phyloP scores from a whole-genome alignment of 768 basidiomycete species.

The Asterophora parasitica region DNA sequence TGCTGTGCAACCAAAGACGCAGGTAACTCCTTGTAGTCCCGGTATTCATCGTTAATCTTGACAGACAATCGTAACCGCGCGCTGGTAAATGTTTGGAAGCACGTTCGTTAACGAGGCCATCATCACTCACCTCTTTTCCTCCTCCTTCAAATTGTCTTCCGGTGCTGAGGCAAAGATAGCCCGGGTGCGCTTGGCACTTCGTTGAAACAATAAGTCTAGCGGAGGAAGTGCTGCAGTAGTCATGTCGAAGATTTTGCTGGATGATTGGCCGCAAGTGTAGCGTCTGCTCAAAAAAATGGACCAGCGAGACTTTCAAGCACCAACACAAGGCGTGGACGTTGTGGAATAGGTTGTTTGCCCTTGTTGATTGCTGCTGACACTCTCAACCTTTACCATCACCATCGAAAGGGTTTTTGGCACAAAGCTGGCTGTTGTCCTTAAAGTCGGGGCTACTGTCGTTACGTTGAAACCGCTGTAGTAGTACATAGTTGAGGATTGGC shows the following conservation, averaged over 20 bases:
- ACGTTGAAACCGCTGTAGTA: conserved; percentile 25
- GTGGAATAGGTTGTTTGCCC: conserved; percentile 18
- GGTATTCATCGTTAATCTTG: conserved; percentile 89
- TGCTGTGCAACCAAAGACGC: conserved; percentile 77
- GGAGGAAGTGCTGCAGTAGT: conserved; percentile 55
- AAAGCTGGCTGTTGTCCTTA: conserved; percentile 15
- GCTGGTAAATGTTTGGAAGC: conserved; percentile 29
- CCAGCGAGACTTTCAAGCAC: neutral
- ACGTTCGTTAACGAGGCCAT: neutral
- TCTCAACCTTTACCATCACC: conserved; percentile 17
- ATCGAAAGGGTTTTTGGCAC: conserved; percentile 12
- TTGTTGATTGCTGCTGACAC: conserved; percentile 16
- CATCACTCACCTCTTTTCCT: conserved; percentile 61
- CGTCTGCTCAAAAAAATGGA: too few species aligned
- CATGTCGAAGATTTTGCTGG: conserved; percentile 20
- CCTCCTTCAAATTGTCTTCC: conserved; percentile 56
- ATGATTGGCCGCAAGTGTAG: too few species aligned
- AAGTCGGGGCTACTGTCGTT: conserved; percentile 18
- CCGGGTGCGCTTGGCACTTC: conserved; percentile 66
- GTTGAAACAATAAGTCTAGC: conserved; percentile 58
- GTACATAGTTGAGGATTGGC: conserved; percentile 28
- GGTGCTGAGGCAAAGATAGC: conserved; percentile 64
- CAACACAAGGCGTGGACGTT: neutral
- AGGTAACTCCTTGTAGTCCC: conserved; percentile 80
- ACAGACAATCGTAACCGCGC: conserved; percentile 70